phyloP scores from a whole-genome alignment of 257 asterid genomes.

The Marsdenia floribunda region DNA sequence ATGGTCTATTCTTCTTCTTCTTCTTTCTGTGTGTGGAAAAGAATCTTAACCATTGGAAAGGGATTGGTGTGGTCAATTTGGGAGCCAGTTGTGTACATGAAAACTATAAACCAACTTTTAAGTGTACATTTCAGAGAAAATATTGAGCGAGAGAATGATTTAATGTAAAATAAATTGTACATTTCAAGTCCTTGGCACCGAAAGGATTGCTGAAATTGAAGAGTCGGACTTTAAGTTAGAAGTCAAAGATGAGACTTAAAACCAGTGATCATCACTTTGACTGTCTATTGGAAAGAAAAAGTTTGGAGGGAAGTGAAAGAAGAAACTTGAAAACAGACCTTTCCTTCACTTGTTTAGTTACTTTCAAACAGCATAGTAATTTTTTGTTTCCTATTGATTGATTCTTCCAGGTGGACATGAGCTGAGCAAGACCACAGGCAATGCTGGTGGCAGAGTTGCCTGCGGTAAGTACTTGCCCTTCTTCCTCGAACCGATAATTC shows the following conservation, averaged over 20 bases:
- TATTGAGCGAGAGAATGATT: too few species aligned
- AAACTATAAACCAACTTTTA: too few species aligned
- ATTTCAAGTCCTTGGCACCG: too few species aligned
- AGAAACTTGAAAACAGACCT: background rate
- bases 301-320: background rate
- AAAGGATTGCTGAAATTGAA: background rate
- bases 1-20: background rate
- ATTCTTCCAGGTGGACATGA: conserved; percentile 72
- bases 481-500: background rate
- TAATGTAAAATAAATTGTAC: too few species aligned
- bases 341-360: background rate
- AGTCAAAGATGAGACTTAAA: background rate
- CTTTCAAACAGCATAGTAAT: background rate
- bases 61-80: too few species aligned
- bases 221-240: background rate
- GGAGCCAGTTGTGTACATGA: too few species aligned
- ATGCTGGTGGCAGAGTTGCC: conserved; percentile 94
- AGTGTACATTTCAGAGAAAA: too few species aligned
- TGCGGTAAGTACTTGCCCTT: conserved; percentile 49
- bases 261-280: background rate
- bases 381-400: background rate
- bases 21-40: background rate
- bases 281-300: background rate
- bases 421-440: conserved; percentile 86
- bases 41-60: background rate